These are phyloP conservation scores for Beta vulgaris DNA, from an alignment of 148 eudicot species.

Conservation along the genomic window DNA sequence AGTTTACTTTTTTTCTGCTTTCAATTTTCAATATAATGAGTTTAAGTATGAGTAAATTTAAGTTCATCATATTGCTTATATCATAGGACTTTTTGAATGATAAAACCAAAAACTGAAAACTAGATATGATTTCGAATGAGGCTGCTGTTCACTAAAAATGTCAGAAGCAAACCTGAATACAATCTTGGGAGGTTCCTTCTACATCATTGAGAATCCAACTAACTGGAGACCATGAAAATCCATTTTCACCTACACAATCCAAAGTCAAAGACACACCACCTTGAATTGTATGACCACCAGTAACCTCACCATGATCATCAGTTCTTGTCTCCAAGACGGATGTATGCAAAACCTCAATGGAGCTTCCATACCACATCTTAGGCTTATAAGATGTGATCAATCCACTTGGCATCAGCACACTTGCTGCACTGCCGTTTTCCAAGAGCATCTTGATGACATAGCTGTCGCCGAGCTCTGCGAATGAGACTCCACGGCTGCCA, in stretches of 20 bases:
- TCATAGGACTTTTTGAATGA: too few relatives aligned
- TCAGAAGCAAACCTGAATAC: conserved; percentile 50
- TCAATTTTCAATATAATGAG: too few relatives aligned
- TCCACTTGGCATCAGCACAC: conserved; percentile 75
- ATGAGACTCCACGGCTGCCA: conserved; percentile 58
- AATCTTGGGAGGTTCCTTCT: conserved; percentile 47
- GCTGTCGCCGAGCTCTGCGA: conserved; percentile 44
- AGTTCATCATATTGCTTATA: too few relatives aligned
- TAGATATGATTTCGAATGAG: too few relatives aligned
- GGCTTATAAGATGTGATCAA: conserved; percentile 80
- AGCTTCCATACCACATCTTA: conserved; percentile 82
- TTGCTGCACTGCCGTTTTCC: conserved; percentile 68
- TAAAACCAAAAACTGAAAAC: too few relatives aligned
- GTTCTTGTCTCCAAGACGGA: conserved; percentile 36
- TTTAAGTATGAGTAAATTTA: too few relatives aligned
- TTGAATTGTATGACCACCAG: conserved; percentile 39
- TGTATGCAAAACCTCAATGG: conserved; percentile 73
- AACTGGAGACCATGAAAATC: conserved; percentile 59
- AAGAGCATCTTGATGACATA: conserved; percentile 64
- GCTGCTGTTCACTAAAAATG: neutral
- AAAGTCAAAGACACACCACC: conserved; percentile 74
- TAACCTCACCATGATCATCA: conserved; percentile 14
- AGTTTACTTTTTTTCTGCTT: too few relatives aligned
- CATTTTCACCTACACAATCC: conserved; percentile 32
- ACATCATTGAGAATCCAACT: conserved; percentile 57